Evolutionary conservation across 2,329 filamentous ascomycete species (phyloP).

Genomic region (Ophiostoma sp.): DNA sequence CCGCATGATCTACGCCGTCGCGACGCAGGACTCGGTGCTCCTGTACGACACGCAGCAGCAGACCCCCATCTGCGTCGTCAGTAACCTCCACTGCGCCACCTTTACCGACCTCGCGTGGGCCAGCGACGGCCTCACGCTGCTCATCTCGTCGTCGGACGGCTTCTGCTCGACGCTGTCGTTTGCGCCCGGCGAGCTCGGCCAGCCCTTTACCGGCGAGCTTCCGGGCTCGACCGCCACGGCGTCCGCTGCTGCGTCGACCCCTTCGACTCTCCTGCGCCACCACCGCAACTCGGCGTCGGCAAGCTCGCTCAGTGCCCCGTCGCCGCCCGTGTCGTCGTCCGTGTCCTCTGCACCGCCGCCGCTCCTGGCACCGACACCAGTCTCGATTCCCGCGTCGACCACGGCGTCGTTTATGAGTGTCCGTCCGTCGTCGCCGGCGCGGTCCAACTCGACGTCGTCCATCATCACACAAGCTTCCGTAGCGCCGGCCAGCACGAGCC

Average conservation of each 20-base stretch:
- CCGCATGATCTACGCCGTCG: constrained; percentile 92
- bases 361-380: constrained; percentile 2
- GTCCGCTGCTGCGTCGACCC: constrained; percentile 32
- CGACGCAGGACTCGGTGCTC: constrained; percentile 89
- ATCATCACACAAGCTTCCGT: constrained; percentile 35
- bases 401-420: constrained; percentile 49
- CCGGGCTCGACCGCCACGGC: no score
- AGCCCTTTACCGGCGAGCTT: constrained; percentile 50
- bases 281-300: constrained; percentile 54
- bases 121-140: constrained; percentile 41
- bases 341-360: neutral
- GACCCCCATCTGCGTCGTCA: constrained; percentile 87
- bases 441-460: constrained; percentile 82
- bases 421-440: constrained; percentile 69
- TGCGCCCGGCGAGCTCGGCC: constrained; percentile 73
- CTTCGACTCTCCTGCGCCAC: constrained; percentile 32
- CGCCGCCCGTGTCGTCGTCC: neutral
- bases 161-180: constrained; percentile 95
- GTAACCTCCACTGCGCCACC: constrained; percentile 93
- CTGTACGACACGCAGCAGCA: constrained; percentile 97
- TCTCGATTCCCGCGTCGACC: constrained; percentile 33
- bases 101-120: constrained; percentile 93
- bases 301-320: constrained; percentile 38
- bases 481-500: no score
- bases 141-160: constrained; percentile 72